Evolutionary conservation across 495 filamentous ascomycete genomes (phyloP), one percentile per base, ranked within the genome.

Genomic region (Xylaria nigripes): DNA sequence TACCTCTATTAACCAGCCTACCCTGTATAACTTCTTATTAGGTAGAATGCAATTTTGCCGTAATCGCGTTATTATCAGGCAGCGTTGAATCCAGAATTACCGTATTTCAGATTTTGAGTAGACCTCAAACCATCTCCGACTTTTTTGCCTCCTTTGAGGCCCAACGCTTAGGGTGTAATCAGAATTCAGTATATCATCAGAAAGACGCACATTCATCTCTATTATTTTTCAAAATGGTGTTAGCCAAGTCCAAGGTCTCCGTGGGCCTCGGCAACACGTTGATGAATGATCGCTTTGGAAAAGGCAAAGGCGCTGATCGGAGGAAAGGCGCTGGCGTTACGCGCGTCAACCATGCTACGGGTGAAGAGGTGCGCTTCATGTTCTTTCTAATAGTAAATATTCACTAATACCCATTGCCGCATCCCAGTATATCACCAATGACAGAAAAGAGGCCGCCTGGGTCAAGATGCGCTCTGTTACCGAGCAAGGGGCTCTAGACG

Each of bases 381-480:
- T 42, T 13, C 25, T 15, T 50, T 34, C n/a, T n/a, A 0, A 27
- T 13, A 27, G 36, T 42, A 21, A 7, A 15, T 30, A 8, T 5
- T 32, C 15, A 19, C 24, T 58, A 25, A 38, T 48, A 40, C 43
- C 51, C 51, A 19, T 57, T 38, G 48, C 21, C 15, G 30, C 25
- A 38, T 8, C 16, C 54, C 61, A 83, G 74, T 85, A 85, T 62
- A 80, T 85, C 53, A 86, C 86, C 52, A 89, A 87, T 55, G 79
- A 80, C 54, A 80, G 76, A 56, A 82, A 86, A 64, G 86, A 93
- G 65, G 87, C 86, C 48, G 74, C 81, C 59, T 91, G 87, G 86
- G 82, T 90, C 62, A 97, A 96, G 77, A 96, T 98, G 92, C 89
- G 91, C 70, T 92, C 87, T 72, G 86, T 97, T 60, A 99, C 94